These are phyloP conservation scores for Teratosphaeria nubilosa DNA, from an alignment of 2,329 filamentous ascomycete genomes.

Conservation along the genomic window DNA sequence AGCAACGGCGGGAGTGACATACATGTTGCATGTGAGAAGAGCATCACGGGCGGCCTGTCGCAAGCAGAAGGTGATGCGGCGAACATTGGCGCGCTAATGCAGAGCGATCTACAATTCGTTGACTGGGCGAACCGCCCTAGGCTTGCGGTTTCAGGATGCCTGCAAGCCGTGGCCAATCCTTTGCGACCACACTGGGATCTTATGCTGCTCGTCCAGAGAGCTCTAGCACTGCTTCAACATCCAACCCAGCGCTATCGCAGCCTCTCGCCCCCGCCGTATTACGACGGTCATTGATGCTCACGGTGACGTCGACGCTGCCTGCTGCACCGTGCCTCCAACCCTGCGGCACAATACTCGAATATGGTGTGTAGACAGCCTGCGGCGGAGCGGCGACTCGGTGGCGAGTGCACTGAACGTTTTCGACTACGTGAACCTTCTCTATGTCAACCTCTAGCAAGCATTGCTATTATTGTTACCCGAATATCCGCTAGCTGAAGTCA, in stretches of 20 bases:
- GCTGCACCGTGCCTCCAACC: background rate
- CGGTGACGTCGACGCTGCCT: background rate
- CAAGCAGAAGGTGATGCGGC: slow-evolving; percentile 1
- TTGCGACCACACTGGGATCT: background rate
- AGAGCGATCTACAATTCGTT: background rate
- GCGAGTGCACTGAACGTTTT: background rate
- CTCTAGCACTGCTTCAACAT: background rate
- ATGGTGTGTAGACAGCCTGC: background rate
- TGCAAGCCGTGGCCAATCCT: background rate
- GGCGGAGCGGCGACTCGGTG: background rate
- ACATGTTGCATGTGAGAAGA: background rate
- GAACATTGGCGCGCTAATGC: slow-evolving; percentile 7
- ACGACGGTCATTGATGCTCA: background rate
- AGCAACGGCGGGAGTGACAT: background rate
- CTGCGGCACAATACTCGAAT: background rate
- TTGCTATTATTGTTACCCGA: background rate
- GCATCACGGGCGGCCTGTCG: background rate
- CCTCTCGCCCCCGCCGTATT: background rate
- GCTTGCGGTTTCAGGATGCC: background rate
- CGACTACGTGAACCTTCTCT: background rate
- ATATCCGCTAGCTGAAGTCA: background rate
- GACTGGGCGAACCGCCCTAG: background rate
- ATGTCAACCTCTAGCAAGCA: background rate
- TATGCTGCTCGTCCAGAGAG: background rate
- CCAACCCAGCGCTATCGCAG: background rate